Conservation (phyloP, 2,329 filamentous ascomycete genomes). For the Paecilomyces niveus region DNA sequence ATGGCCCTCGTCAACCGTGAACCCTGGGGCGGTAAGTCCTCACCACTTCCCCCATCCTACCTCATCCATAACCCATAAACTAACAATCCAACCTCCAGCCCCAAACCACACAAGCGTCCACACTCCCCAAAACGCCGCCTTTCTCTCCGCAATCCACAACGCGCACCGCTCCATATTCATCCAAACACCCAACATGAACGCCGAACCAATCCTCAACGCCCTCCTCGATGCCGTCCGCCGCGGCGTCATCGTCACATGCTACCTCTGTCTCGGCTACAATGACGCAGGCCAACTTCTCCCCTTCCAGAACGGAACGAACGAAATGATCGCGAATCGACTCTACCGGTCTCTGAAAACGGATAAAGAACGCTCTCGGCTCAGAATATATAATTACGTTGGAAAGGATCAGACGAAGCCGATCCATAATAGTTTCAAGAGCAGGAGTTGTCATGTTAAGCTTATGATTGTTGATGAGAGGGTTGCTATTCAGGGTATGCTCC, state of each 20-base stretch:
- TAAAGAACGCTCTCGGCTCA: constrained; percentile 44
- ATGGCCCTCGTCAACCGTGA: constrained; percentile 66
- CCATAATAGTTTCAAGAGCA: constrained; percentile 56
- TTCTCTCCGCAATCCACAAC: constrained; percentile 61
- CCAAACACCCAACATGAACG: constrained; percentile 71
- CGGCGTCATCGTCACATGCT: constrained; percentile 61
- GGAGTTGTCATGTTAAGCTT: constrained; percentile 70
- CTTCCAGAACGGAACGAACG: constrained; percentile 68
- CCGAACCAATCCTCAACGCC: constrained; percentile 57
- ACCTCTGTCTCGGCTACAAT: constrained; percentile 72
- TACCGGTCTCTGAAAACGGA: constrained; percentile 50
- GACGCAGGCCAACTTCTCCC: constrained; percentile 70
- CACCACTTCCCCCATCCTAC: too few relatives aligned
- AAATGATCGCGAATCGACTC: constrained; percentile 58
- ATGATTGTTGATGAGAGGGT: constrained; percentile 65
- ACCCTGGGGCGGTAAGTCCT: constrained; percentile 50
- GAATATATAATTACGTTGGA: constrained; percentile 63
- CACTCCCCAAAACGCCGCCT: constrained; percentile 70
- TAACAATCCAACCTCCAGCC: constrained; percentile 18
- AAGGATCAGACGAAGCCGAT: constrained; percentile 66
- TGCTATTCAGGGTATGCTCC: constrained; percentile 52
- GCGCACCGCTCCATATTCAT: constrained; percentile 63
- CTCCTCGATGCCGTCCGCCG: constrained; percentile 59
- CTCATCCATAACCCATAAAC: neutral
- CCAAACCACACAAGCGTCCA: constrained; percentile 54